phyloP scores from a whole-genome alignment of 805 yeast genomes.

The Starmerella potacharoeniae region DNA sequence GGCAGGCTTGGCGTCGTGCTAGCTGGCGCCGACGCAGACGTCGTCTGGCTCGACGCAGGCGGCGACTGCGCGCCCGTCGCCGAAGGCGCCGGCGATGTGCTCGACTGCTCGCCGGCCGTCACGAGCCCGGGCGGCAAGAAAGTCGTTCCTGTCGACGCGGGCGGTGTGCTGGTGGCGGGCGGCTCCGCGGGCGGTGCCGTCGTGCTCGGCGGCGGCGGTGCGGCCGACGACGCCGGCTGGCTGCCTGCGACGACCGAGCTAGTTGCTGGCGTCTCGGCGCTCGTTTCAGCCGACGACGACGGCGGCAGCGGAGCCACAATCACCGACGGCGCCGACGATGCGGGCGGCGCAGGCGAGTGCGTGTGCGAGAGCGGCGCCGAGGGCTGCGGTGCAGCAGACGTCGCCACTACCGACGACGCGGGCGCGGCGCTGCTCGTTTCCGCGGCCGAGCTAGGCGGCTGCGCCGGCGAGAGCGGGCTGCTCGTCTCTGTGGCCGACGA shows the following conservation, averaged over 20 bases:
- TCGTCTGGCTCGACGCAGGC: neutral
- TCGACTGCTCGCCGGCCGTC: conserved; percentile 28
- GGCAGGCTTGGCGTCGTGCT: conserved; percentile 33
- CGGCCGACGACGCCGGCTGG: neutral
- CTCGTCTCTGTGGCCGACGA: neutral
- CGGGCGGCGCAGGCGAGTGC: neutral
- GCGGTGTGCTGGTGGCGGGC: neutral
- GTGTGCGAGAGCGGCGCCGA: neutral
- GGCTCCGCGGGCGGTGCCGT: neutral
- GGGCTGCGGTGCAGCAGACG: neutral
- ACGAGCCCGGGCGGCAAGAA: conserved; percentile 40
- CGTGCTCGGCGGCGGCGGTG: neutral
- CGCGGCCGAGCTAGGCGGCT: neutral
- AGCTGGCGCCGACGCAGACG: neutral
- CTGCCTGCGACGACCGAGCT: neutral
- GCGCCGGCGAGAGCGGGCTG: neutral
- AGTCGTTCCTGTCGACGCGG: conserved; percentile 20
- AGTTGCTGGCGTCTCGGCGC: neutral
- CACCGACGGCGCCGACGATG: neutral
- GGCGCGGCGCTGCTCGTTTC: neutral
- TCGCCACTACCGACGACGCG: neutral
- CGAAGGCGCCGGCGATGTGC: conserved; percentile 23
- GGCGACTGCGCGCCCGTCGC: conserved; percentile 5
- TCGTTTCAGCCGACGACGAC: neutral
- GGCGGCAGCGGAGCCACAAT: neutral